Percentiles rank a stretch among this genome's conserved stretches.
These are phyloP conservation scores for Zalaria sp. DNA, from an alignment of 2,329 filamentous ascomycete genomes.

Conservation along the genomic window DNA sequence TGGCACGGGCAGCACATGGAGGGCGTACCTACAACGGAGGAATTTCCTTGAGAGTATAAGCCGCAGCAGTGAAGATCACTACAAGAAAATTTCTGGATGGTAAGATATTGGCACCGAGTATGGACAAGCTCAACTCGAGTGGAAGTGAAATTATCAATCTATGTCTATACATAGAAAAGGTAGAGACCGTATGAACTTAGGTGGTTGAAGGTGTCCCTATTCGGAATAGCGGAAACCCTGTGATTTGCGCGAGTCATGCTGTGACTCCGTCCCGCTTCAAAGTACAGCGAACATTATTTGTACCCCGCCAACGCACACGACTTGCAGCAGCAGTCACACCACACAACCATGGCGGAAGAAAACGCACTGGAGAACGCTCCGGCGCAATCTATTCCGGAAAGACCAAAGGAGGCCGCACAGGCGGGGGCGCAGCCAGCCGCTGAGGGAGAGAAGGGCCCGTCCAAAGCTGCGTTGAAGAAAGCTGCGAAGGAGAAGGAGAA, in stretches of 20 bases:
- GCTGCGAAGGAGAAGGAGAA: slow-evolving; percentile 83
- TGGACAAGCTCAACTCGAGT: too few species aligned
- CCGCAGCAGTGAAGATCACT: too few species aligned
- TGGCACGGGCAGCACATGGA: too few species aligned
- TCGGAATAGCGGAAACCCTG: not conserved
- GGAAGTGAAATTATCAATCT: too few species aligned
- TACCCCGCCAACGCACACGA: too few species aligned
- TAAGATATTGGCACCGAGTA: too few species aligned
- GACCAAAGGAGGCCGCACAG: slow-evolving; percentile 14
- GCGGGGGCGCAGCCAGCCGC: slow-evolving; percentile 10
- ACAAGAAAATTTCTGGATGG: too few species aligned
- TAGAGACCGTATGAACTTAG: too few species aligned
- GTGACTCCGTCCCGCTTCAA: not conserved
- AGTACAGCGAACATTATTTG: not conserved
- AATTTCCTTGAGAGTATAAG: too few species aligned
- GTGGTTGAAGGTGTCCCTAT: not conserved
- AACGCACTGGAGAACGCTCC: slow-evolving; percentile 6
- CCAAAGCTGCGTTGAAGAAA: slow-evolving; percentile 77
- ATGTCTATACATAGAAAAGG: too few species aligned
- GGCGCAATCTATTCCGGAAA: slow-evolving; percentile 12
- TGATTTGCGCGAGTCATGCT: not conserved
- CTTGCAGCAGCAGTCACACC: too few species aligned
- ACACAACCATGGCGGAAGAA: slow-evolving; percentile 11
- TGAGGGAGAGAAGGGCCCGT: slow-evolving; percentile 34
- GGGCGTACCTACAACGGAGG: too few species aligned